Base-by-base conservation (phyloP, 805 yeast species). In the Ogataea pilisensis region DNA sequence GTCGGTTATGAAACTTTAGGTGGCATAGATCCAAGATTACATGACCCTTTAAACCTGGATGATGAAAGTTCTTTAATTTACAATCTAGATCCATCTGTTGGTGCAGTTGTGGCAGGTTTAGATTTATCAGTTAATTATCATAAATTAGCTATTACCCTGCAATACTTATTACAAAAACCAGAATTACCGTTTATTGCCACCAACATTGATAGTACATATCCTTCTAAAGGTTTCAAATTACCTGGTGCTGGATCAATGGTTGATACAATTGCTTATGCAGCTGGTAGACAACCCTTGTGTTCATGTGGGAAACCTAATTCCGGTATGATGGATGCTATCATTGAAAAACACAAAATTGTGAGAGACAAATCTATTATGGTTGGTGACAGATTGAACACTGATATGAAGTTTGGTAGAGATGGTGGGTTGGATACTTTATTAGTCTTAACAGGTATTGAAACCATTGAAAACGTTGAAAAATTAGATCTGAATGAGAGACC, bases 221-320 rank as follows among this genome's bases (percentile, higher is more conserved):
- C 99, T 2, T 78, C 85, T 43, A 82, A 85, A 62, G 96, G 95
- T 1, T 70, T 77, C 52, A 75, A 86, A 36, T 73, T 93, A 37
- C 95, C 96, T 16, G 99, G 99, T 24, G 98, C 99, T 1, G 99
- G 99, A 1, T 82, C 96, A 2, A 76, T 88, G 49, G 81, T 91
- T 33, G 85, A 87, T 50, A 73, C 89, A 0, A 80, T 87, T 14
- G 77, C 86, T 2, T 78, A 66, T 50, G 82, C 91, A 11, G 66
- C 86, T 18, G 90, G 87, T n/a, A 75, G 96, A 50, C 67, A 75
- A 46, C 98, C 99, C 1, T 80, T 81, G 40, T 84, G 91, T 2
- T 44, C 53, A 21, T 85, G 97, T 54, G 99, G 99, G 40, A 93
- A 93, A 60, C 99, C 99, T 18, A 80, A 82, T 42, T 79, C 76